Evolutionary conservation across 2,329 filamentous ascomycete genomes (phyloP).

Genomic region (Fusarium sp.): DNA sequence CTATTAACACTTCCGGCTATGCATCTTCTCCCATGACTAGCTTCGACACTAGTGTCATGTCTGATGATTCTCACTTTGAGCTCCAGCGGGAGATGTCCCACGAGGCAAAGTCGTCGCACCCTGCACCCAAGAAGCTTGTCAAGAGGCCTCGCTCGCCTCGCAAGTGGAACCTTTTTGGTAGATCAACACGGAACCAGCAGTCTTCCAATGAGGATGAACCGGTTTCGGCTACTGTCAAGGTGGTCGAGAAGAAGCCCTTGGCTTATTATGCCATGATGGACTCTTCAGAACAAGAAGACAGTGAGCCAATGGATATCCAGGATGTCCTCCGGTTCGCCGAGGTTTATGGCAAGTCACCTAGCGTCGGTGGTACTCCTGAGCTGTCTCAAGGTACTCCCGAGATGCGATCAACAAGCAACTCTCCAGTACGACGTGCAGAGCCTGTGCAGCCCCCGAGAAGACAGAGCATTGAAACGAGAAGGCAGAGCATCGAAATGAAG

Average conservation of each 20-base stretch:
- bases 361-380: slow-evolving; percentile 26
- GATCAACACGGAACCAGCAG: slow-evolving; percentile 59
- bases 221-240: slow-evolving; percentile 61
- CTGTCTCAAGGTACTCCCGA: slow-evolving; percentile 27
- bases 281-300: slow-evolving; percentile 65
- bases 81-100: slow-evolving; percentile 52
- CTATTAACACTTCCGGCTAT: slow-evolving; percentile 60
- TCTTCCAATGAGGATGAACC: slow-evolving; percentile 54
- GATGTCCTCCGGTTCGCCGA: slow-evolving; percentile 64
- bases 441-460: not conserved
- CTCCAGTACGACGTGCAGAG: slow-evolving; percentile 13
- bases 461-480: not conserved
- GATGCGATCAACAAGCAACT: slow-evolving; percentile 21
- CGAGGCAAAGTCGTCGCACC: slow-evolving; percentile 44
- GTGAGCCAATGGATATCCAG: slow-evolving; percentile 53
- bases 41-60: slow-evolving; percentile 66
- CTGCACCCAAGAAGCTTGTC: slow-evolving; percentile 63
- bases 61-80: slow-evolving; percentile 65
- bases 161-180: slow-evolving; percentile 73
- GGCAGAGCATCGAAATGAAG: not conserved
- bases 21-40: slow-evolving; percentile 65
- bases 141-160: slow-evolving; percentile 67
- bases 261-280: slow-evolving; percentile 73
- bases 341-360: slow-evolving; percentile 46
- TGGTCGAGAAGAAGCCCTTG: slow-evolving; percentile 62